phyloP scores from a whole-genome alignment of 1,139 yeast species.

The Pichia terricola region DNA sequence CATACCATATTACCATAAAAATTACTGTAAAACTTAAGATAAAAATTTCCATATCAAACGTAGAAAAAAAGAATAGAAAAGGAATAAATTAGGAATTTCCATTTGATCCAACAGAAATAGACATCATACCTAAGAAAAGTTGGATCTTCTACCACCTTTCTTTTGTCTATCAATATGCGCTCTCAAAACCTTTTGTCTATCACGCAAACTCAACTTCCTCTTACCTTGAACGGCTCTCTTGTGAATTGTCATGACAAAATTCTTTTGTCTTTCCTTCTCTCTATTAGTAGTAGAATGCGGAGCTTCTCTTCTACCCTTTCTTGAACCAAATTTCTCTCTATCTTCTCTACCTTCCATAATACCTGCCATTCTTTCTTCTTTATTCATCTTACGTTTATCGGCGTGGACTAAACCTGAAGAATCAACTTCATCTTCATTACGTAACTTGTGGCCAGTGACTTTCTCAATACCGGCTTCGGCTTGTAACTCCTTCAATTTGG shows the following conservation, averaged over 20 bases:
- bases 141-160: slow-evolving; percentile 38
- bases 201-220: slow-evolving; percentile 79
- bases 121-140: background rate
- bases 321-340: slow-evolving; percentile 81
- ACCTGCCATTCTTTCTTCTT: slow-evolving; percentile 83
- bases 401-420: slow-evolving; percentile 73
- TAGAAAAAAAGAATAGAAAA: too few species aligned
- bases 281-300: slow-evolving; percentile 87
- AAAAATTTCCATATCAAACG: too few species aligned
- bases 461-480: slow-evolving; percentile 78
- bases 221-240: slow-evolving; percentile 91
- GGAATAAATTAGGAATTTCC: too few species aligned
- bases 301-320: slow-evolving; percentile 67
- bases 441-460: slow-evolving; percentile 39
- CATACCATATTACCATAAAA: too few species aligned
- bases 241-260: slow-evolving; percentile 97
- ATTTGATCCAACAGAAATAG: too few species aligned
- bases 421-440: slow-evolving; percentile 79
- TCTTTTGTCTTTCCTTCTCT: slow-evolving; percentile 97
- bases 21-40: too few species aligned
- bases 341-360: slow-evolving; percentile 90
- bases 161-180: slow-evolving; percentile 87
- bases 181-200: slow-evolving; percentile 74
- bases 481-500: slow-evolving; percentile 80
- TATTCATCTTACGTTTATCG: slow-evolving; percentile 71